Evolutionary conservation across 257 asterid genomes (phyloP).

Genomic region (Knoxia roxburghii): DNA sequence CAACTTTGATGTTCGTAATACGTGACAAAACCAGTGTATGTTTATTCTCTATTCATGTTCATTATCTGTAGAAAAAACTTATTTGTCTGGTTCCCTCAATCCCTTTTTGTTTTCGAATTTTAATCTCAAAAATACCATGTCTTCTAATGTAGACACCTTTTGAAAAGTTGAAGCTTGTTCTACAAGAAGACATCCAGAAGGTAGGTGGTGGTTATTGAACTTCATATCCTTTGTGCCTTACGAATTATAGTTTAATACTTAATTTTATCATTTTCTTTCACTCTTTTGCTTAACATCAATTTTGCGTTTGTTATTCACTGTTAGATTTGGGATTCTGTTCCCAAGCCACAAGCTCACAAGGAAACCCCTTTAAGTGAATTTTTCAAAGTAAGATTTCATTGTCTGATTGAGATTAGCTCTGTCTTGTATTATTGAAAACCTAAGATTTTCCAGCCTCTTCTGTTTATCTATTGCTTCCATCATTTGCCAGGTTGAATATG

Average conservation of each 20-base stretch:
- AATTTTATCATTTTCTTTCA: slow-evolving; percentile 10
- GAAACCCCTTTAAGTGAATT: slow-evolving; percentile 90
- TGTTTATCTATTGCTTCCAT: slow-evolving; percentile 5
- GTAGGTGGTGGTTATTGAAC: slow-evolving; percentile 58
- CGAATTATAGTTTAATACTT: not conserved
- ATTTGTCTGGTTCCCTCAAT: too few species aligned
- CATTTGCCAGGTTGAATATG: slow-evolving; percentile 87
- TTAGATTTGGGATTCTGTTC: slow-evolving; percentile 98
- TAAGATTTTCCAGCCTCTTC: slow-evolving; percentile 1
- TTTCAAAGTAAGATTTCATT: slow-evolving; percentile 71
- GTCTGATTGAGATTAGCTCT: slow-evolving; percentile 8
- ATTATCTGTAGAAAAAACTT: not conserved
- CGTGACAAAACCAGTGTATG: slow-evolving; percentile 95
- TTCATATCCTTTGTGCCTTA: slow-evolving; percentile 5
- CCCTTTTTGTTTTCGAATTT: not conserved
- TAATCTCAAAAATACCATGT: not conserved
- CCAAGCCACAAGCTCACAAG: slow-evolving; percentile 89
- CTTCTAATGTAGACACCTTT: slow-evolving; percentile 67
- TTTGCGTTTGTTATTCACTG: slow-evolving; percentile 14
- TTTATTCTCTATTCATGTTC: not conserved
- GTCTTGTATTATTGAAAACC: not conserved
- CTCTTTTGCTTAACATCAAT: slow-evolving; percentile 16
- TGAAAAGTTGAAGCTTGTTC: slow-evolving; percentile 86
- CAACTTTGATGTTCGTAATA: slow-evolving; percentile 91
- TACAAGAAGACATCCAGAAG: slow-evolving; percentile 95